Base-by-base conservation (phyloP, 2,329 filamentous ascomycete species). In the Fusarium siculi region DNA sequence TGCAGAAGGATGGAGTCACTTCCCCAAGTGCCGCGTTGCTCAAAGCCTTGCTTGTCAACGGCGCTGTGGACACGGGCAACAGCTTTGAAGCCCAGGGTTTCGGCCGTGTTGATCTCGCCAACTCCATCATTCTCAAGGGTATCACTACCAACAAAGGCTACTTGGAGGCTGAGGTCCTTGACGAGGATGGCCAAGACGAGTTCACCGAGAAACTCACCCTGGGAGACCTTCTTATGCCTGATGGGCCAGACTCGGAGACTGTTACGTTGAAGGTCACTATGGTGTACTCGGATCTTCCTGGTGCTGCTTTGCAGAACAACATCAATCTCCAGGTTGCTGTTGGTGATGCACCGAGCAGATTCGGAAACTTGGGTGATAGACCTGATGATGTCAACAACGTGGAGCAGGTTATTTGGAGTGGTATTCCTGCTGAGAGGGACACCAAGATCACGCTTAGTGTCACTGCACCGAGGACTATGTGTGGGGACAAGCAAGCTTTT, bases 31-130 rank as follows among this genome's bases (percentile, higher is more conserved):
- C 28, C 14, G 46, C 57, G 2, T 6, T 60, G 12, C 15, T 60
- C 34, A 60, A 53, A 39, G 57, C 57, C 19, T 8, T 60, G n/a
- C 37, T 60, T 19, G 47, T 54, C 5, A 54, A 60, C 28, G 57
- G 57, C 3, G 57, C 57, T 4, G 37, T 43, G 6, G 5, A 34
- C n/a, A 46, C 4, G 1, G 40, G 54, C 9, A 34, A 57, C 10
- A 11, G 9, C 7, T 5, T 10, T 15, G 30, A 57, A 25, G 25
- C 36, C 7, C 40, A 47, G 23, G 40, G 40, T 1, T 47, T 57
- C 9, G 54, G 54, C 4, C 40, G 54, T 1, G 54, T 57, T 18
- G 54, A 57, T 5, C 52, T 54, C 3, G 52, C 36, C 0, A 54
- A 54, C 36, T 54, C 52, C 2, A 2, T 54, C 4, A 42, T 54